Evolutionary conservation across 306 rosid species (phyloP).

Genomic region (Pyrus pyrifolia): DNA sequence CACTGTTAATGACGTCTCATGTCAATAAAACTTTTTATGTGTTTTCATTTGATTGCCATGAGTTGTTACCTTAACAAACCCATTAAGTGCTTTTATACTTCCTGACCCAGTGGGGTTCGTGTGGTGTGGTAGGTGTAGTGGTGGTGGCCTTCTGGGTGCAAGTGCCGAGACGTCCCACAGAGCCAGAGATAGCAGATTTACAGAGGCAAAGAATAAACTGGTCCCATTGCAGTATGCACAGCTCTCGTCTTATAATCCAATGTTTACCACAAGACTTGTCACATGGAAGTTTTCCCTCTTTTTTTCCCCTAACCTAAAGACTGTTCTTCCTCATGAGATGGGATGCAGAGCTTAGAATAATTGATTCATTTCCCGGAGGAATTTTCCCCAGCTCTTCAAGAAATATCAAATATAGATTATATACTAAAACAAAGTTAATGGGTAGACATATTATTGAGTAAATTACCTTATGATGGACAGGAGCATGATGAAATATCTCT

Average conservation of each 20-base stretch:
- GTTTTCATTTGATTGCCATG: too few species aligned
- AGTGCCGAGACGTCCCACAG: slow-evolving; percentile 31
- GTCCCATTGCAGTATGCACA: neutral
- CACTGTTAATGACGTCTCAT: too few species aligned
- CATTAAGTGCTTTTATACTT: neutral
- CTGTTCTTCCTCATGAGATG: too few species aligned
- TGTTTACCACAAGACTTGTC: neutral
- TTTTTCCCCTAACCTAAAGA: neutral
- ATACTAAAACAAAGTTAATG: neutral
- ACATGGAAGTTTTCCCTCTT: neutral
- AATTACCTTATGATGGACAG: too few species aligned
- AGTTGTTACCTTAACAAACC: neutral
- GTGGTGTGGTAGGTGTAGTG: neutral
- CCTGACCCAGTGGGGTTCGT: neutral
- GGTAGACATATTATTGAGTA: neutral
- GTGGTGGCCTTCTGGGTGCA: slow-evolving; percentile 16
- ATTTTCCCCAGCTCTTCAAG: neutral
- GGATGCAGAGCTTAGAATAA: neutral
- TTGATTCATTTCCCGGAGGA: neutral
- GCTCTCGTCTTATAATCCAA: neutral
- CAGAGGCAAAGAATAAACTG: neutral
- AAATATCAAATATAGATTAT: neutral
- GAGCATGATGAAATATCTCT: too few species aligned
- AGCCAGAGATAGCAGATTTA: neutral
- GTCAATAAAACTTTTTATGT: too few species aligned